A percentile compares a stretch with the other conserved stretches of the same genome.
phyloP scores from a whole-genome alignment of 192 early-diverging fungal species.

The Coemansia sp. region DNA sequence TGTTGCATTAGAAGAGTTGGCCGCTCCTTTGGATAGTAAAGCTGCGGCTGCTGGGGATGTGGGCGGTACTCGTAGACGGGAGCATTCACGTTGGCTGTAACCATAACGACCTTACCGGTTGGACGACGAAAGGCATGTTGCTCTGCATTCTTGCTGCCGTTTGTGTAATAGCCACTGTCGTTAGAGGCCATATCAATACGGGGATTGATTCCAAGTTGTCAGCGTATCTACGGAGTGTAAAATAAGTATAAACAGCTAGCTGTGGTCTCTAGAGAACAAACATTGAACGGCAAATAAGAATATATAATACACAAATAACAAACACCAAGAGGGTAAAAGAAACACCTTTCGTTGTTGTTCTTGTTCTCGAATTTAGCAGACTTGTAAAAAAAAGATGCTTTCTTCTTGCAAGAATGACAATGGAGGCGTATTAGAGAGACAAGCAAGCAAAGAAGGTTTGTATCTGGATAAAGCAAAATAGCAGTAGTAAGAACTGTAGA shows the following conservation, averaged over 20 bases:
- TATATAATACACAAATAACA: neutral
- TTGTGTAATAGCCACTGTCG: constrained; percentile 19
- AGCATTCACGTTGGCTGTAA: neutral
- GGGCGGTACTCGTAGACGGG: constrained; percentile 13
- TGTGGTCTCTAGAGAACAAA: neutral
- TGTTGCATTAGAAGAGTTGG: constrained; percentile 1
- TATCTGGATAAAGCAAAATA: neutral
- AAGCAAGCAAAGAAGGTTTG: no score
- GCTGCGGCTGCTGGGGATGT: constrained; percentile 24
- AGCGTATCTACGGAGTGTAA: neutral
- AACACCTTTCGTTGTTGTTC: neutral
- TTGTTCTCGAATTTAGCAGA: no score
- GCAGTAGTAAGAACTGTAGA: neutral
- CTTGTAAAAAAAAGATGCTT: no score
- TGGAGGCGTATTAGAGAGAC: no score
- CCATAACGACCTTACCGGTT: constrained; percentile 34
- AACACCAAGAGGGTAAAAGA: neutral
- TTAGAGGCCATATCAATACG: constrained; percentile 18
- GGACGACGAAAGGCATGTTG: constrained; percentile 31
- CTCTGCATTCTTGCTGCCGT: constrained; percentile 1
- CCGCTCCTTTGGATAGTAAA: constrained; percentile 15
- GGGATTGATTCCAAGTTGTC: neutral
- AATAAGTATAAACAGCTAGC: constrained; percentile 1
- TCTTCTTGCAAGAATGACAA: no score
- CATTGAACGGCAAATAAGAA: neutral